Evolutionary conservation across 768 basidiomycete species (phyloP).

Genomic region (Kwoniella europaea): DNA sequence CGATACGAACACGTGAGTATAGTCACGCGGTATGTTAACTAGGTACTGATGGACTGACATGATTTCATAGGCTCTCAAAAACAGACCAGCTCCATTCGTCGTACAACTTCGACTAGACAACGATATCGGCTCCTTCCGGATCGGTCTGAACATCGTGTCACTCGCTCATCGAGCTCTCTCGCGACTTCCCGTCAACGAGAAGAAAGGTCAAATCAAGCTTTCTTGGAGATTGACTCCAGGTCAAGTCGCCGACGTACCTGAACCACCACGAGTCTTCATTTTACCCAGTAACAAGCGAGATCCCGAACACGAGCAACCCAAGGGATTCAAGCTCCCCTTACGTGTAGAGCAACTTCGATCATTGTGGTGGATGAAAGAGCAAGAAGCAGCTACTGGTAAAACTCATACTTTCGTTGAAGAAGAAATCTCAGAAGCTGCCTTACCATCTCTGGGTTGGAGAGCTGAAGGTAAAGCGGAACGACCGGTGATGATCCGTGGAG

Average conservation of each 20-base stretch:
- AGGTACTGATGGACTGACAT: slow-evolving; percentile 1
- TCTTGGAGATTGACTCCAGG: slow-evolving; percentile 72
- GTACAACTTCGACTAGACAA: slow-evolving; percentile 70
- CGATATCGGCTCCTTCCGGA: slow-evolving; percentile 72
- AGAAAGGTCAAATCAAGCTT: slow-evolving; percentile 63
- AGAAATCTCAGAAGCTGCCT: slow-evolving; percentile 87
- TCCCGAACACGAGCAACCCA: slow-evolving; percentile 73
- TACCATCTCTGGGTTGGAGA: slow-evolving; percentile 86
- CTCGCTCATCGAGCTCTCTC: slow-evolving; percentile 84
- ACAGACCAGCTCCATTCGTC: slow-evolving; percentile 81
- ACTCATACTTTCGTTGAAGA: slow-evolving; percentile 79
- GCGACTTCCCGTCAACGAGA: slow-evolving; percentile 69
- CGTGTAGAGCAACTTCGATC: slow-evolving; percentile 88
- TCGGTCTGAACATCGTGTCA: slow-evolving; percentile 86
- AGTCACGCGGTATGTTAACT: neutral
- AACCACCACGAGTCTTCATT: slow-evolving; percentile 68
- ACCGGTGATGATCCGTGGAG: slow-evolving; percentile 76
- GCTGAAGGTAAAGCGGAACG: slow-evolving; percentile 89
- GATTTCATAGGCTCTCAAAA: slow-evolving; percentile 67
- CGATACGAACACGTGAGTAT: slow-evolving; percentile 72
- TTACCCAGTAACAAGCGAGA: slow-evolving; percentile 75
- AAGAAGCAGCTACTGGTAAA: slow-evolving; percentile 68
- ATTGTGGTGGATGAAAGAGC: slow-evolving; percentile 86
- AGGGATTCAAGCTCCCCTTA: slow-evolving; percentile 73
- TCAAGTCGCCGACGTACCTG: slow-evolving; percentile 46